Evolutionary conservation across 2,329 filamentous ascomycete genomes (phyloP).

Genomic region (Colletotrichum falcatum): DNA sequence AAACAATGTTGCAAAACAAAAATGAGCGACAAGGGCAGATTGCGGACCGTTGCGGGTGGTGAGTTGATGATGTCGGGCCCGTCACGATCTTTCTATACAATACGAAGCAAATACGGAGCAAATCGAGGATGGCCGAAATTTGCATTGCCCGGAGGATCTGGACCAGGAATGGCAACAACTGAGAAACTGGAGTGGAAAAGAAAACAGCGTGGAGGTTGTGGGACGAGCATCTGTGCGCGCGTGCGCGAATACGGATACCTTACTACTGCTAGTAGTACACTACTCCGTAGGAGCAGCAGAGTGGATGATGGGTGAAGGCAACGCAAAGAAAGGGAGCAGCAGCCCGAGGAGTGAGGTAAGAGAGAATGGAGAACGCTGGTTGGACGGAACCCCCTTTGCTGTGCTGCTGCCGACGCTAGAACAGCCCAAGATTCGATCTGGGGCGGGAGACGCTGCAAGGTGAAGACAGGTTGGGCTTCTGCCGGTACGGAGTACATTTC

Average conservation of each 20-base stretch:
- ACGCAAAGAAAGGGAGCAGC: neutral
- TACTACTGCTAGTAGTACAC: too few species aligned
- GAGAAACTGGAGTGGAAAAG: conserved; percentile 5
- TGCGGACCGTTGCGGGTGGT: neutral
- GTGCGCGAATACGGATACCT: neutral
- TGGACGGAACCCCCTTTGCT: conserved; percentile 23
- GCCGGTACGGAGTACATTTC: neutral
- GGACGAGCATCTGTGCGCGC: conserved; percentile 7
- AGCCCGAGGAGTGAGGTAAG: neutral
- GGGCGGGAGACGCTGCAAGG: conserved; percentile 30
- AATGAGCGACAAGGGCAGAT: conserved; percentile 19
- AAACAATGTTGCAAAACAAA: neutral
- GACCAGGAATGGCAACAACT: conserved; percentile 3
- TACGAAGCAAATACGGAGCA: too few species aligned
- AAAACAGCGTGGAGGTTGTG: conserved; percentile 5
- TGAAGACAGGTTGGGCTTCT: conserved; percentile 5
- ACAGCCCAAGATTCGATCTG: conserved; percentile 18
- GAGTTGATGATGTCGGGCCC: neutral
- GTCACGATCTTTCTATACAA: neutral
- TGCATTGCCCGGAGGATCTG: conserved; percentile 5
- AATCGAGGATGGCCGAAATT: conserved; percentile 4
- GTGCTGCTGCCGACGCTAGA: conserved; percentile 23
- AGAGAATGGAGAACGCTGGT: neutral
- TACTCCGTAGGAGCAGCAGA: neutral
- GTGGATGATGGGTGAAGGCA: neutral